Evolutionary conservation across 768 basidiomycete species (phyloP).

Genomic region (Tricholoma hemisulphureum): DNA sequence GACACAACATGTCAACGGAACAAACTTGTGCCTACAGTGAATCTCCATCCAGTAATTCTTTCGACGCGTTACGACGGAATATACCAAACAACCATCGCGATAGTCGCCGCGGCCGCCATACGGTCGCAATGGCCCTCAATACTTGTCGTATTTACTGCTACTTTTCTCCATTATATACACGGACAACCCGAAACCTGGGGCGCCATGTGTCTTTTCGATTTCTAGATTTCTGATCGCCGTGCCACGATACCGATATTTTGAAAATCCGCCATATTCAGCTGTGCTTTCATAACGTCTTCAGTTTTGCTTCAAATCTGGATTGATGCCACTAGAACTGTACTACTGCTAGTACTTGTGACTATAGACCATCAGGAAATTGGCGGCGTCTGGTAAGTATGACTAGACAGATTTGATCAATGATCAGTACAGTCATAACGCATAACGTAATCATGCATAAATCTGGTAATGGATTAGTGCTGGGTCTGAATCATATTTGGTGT

Average conservation of each 20-base stretch:
- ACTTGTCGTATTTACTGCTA: background rate
- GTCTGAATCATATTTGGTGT: too few relatives aligned
- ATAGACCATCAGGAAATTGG: too few relatives aligned
- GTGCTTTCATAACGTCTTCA: too few relatives aligned
- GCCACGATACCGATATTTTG: background rate
- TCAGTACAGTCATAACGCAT: too few relatives aligned
- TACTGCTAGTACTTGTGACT: too few relatives aligned
- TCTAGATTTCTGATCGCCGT: background rate
- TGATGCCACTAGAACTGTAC: too few relatives aligned
- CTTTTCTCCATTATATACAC: background rate
- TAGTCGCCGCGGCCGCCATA: background rate
- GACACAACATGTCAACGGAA: conserved; percentile 18
- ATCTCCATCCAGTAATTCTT: background rate
- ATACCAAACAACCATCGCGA: background rate
- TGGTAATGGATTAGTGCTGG: too few relatives aligned
- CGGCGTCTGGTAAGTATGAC: too few relatives aligned
- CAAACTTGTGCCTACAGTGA: background rate
- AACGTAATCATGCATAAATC: too few relatives aligned
- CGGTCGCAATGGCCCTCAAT: background rate
- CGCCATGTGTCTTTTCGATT: background rate
- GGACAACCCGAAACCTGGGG: background rate
- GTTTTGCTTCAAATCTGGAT: too few relatives aligned
- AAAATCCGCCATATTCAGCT: too few relatives aligned
- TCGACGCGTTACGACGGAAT: background rate
- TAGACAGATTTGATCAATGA: too few relatives aligned